Percentiles rank a stretch among this genome's conserved stretches.
These are phyloP conservation scores for Skeletonema marinoi DNA, from an alignment of 108 stramenopile species.

Conservation along the genomic window DNA sequence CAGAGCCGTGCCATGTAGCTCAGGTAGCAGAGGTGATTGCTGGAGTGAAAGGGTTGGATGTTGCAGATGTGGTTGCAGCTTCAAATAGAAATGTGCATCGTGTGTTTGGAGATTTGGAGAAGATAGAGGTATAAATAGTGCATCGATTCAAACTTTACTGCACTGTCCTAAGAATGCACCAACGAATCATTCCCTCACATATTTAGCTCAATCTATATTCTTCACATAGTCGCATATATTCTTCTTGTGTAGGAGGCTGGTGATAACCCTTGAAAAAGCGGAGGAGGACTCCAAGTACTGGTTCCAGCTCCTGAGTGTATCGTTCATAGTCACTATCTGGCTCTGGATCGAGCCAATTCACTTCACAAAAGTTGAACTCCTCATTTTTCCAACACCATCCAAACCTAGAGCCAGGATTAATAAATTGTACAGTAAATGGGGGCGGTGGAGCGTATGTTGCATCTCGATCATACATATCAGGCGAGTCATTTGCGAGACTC, in stretches of 20 bases:
- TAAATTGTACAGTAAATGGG: neutral
- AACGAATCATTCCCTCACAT: too few relatives aligned
- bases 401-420: neutral
- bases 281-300: neutral
- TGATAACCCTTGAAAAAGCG: neutral
- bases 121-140: neutral
- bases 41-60: slow-evolving; percentile 60
- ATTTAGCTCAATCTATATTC: neutral
- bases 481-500: neutral
- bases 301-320: neutral
- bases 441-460: neutral
- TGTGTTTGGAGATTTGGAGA: slow-evolving; percentile 57
- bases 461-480: neutral
- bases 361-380: neutral
- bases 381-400: neutral
- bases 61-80: slow-evolving; percentile 63
- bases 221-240: neutral
- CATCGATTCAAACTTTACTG: too few relatives aligned
- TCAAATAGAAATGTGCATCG: slow-evolving; percentile 65
- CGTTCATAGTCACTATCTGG: neutral
- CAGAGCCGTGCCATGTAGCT: slow-evolving; percentile 87
- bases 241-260: neutral
- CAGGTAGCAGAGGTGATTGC: slow-evolving; percentile 90
- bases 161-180: too few relatives aligned
- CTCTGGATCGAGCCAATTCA: neutral